Conservation (phyloP, 2,329 filamentous ascomycete genomes). For the Fusarium dlaminii region DNA sequence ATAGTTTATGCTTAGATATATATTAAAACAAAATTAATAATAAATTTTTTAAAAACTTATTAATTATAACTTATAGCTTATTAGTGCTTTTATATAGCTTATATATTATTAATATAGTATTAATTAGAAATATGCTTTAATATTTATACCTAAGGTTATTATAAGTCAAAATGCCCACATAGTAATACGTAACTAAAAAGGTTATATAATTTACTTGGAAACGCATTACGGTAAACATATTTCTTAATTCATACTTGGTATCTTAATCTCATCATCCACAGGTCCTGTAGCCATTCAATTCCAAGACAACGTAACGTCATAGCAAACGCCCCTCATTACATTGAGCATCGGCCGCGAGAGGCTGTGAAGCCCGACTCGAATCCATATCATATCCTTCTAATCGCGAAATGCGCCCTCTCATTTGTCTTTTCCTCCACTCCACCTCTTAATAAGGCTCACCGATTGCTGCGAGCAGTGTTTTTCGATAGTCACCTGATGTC, state of each 20-base stretch:
- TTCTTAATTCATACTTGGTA: slow-evolving; percentile 19
- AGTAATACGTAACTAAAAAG: neutral
- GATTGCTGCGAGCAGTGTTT: slow-evolving; percentile 76
- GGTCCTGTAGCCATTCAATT: neutral
- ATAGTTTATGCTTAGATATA: neutral
- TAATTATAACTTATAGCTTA: neutral
- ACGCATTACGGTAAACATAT: neutral
- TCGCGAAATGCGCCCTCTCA: neutral
- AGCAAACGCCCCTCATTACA: slow-evolving; percentile 29
- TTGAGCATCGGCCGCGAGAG: slow-evolving; percentile 18
- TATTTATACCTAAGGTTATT: neutral
- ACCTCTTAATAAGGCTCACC: slow-evolving; percentile 53
- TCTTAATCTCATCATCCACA: slow-evolving; percentile 10
- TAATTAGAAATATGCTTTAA: neutral
- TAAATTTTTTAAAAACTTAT: neutral
- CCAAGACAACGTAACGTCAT: slow-evolving; percentile 7
- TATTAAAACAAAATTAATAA: neutral
- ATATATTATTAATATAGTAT: neutral
- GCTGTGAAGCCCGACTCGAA: slow-evolving; percentile 5
- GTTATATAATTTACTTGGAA: neutral
- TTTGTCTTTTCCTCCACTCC: neutral
- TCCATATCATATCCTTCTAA: slow-evolving; percentile 1
- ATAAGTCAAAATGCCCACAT: neutral
- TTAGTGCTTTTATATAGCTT: neutral
- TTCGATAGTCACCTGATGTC: slow-evolving; percentile 85